Percentiles rank a stretch among this genome's conserved stretches.
Conservation (phyloP, 345 rosid genomes). For the Hibiscus syriacus region DNA sequence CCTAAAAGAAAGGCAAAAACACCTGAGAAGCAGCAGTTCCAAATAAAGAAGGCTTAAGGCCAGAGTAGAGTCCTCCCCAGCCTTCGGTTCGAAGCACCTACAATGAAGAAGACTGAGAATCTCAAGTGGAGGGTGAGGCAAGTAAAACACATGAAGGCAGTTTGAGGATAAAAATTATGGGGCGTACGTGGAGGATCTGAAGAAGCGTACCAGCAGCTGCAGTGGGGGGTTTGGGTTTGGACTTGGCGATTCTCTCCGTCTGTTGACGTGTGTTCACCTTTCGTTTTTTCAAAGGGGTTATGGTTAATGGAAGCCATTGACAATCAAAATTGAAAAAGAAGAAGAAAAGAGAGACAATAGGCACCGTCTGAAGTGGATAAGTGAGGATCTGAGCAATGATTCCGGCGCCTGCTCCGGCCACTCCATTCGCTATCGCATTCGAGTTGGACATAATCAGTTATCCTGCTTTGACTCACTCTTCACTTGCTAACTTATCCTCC, state of each 20-base stretch:
- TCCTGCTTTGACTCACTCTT: background rate
- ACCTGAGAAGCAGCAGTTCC: constrained; percentile 67
- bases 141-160: background rate
- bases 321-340: background rate
- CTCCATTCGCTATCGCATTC: constrained; percentile 61
- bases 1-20: background rate
- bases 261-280: constrained; percentile 74
- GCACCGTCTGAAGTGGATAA: constrained; percentile 63
- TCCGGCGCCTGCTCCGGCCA: constrained; percentile 70
- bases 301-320: too few species aligned
- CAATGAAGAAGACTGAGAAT: background rate
- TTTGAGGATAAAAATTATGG: background rate
- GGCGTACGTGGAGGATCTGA: constrained; percentile 40
- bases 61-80: constrained; percentile 65
- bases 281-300: background rate
- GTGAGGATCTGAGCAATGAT: constrained; percentile 65
- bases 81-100: constrained; percentile 48
- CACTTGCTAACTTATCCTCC: background rate
- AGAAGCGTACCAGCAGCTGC: constrained; percentile 22
- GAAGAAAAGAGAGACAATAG: background rate
- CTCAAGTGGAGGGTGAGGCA: background rate
- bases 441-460: constrained; percentile 30
- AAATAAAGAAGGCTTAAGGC: constrained; percentile 64
- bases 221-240: constrained; percentile 2
- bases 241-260: constrained; percentile 48